Evolutionary conservation across 164 flowering plant species (phyloP).

Genomic region (Vitis vinifera): DNA sequence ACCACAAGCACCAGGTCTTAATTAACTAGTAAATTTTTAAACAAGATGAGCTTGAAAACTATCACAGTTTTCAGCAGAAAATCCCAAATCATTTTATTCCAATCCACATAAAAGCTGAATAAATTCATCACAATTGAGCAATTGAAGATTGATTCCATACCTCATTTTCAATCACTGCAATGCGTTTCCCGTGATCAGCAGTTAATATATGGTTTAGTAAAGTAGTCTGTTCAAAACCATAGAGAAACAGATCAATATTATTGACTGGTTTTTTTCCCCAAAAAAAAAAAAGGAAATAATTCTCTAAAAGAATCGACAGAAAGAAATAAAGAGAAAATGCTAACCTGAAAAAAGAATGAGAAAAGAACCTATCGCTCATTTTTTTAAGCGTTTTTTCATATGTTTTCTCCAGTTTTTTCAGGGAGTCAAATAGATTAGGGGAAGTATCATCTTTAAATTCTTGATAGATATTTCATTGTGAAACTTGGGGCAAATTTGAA

Average conservation of each 20-base stretch:
- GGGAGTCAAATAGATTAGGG: too few relatives aligned
- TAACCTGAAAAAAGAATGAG: too few relatives aligned
- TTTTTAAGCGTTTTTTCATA: too few relatives aligned
- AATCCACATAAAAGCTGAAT: neutral
- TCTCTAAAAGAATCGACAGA: neutral
- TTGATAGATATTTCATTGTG: too few relatives aligned
- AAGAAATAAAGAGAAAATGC: too few relatives aligned
- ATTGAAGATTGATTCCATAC: constrained; percentile 31
- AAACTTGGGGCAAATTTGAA: too few relatives aligned
- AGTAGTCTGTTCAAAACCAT: constrained; percentile 66
- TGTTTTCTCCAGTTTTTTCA: too few relatives aligned
- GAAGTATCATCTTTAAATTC: too few relatives aligned
- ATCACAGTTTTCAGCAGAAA: neutral
- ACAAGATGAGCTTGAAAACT: too few relatives aligned
- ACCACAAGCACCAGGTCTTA: neutral
- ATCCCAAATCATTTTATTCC: neutral
- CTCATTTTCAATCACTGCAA: constrained; percentile 99
- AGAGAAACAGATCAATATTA: neutral
- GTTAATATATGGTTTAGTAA: constrained; percentile 89
- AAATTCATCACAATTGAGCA: neutral
- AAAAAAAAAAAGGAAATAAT: neutral
- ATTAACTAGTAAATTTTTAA: too few relatives aligned
- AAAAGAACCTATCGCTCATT: too few relatives aligned
- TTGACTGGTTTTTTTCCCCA: too few relatives aligned
- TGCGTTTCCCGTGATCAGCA: constrained; percentile 95